Conservation (phyloP, 2,329 filamentous ascomycete species). For the Clonostachys solani region DNA sequence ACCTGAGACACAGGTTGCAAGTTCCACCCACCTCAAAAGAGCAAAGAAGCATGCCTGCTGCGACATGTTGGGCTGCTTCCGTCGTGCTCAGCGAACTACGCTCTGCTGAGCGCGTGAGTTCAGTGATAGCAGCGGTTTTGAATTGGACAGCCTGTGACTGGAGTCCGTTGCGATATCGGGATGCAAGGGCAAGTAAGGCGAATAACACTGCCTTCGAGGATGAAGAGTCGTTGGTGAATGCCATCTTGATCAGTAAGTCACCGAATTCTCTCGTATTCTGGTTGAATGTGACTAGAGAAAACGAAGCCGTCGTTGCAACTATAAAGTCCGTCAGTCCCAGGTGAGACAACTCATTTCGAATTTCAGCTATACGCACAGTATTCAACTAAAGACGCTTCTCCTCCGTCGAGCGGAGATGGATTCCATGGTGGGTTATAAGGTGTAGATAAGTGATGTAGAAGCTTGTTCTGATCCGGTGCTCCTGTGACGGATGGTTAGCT, state of each 20-base stretch:
- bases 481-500: background rate
- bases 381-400: conserved; percentile 2
- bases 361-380: conserved; percentile 2
- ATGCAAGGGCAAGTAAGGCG: conserved; percentile 17
- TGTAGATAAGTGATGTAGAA: background rate
- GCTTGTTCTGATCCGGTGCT: no score
- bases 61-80: conserved; percentile 16
- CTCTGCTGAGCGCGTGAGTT: conserved; percentile 11
- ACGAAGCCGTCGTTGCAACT: conserved; percentile 1
- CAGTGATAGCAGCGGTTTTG: conserved; percentile 14
- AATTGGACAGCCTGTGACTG: conserved; percentile 12
- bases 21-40: conserved; percentile 15
- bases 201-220: conserved; percentile 11
- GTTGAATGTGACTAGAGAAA: conserved; percentile 4
- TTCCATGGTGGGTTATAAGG: background rate
- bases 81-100: conserved; percentile 4
- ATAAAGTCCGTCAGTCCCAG: background rate
- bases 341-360: background rate
- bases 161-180: conserved; percentile 12
- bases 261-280: conserved; percentile 10
- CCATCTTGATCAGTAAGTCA: conserved; percentile 14
- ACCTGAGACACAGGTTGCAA: no score
- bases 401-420: background rate
- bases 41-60: conserved; percentile 20
- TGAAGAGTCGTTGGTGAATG: conserved; percentile 9